Conservation (phyloP, 805 yeast genomes). For the Teunomyces panamensis region DNA sequence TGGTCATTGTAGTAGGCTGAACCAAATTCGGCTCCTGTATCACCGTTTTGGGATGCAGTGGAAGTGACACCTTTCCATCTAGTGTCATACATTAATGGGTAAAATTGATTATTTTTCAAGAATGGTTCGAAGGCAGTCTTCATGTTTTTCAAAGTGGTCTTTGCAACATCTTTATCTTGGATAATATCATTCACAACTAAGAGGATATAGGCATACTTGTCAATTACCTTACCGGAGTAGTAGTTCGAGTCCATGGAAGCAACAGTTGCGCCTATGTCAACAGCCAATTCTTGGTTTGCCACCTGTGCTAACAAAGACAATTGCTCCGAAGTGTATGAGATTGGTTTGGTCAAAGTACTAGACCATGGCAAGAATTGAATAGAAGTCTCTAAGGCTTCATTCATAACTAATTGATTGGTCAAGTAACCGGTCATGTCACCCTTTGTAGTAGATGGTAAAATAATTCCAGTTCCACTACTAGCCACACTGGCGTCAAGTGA, state of each 20-base stretch:
- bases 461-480: constrained; percentile 38
- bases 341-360: constrained; percentile 23
- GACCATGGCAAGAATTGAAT: constrained; percentile 48
- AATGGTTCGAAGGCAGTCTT: constrained; percentile 45
- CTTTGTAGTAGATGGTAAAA: constrained; percentile 46
- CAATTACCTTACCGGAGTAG: constrained; percentile 52
- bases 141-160: constrained; percentile 30
- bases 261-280: constrained; percentile 44
- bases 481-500: constrained; percentile 29
- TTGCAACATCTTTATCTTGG: constrained; percentile 38
- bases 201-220: constrained; percentile 56
- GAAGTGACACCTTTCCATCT: constrained; percentile 57
- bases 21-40: constrained; percentile 58
- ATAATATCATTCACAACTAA: constrained; percentile 50
- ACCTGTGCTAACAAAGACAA: constrained; percentile 41
- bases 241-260: constrained; percentile 42
- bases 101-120: constrained; percentile 39
- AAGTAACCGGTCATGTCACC: constrained; percentile 49
- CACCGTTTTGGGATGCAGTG: constrained; percentile 44
- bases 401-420: constrained; percentile 34
- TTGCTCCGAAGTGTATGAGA: constrained; percentile 44
- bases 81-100: constrained; percentile 56
- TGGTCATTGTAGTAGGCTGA: constrained; percentile 80
- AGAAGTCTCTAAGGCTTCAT: constrained; percentile 37
- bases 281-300: constrained; percentile 46